Conservation (phyloP, 2,329 filamentous ascomycete genomes). For the Pseudocercospora musae region DNA sequence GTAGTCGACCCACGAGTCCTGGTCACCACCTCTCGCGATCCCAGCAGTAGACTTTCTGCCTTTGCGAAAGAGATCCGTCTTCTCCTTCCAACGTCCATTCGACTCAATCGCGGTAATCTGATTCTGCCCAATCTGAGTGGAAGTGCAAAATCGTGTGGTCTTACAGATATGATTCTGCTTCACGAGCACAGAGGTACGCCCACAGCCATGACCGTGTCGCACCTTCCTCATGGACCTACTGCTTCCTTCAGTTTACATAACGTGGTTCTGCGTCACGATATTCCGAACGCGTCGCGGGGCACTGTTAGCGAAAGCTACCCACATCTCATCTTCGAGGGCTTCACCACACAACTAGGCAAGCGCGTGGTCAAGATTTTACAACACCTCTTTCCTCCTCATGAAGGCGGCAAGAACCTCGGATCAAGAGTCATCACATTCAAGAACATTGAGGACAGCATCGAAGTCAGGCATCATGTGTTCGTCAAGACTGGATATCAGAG, state of each 20-base stretch:
- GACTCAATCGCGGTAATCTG: constrained; percentile 87
- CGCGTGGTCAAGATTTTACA: constrained; percentile 87
- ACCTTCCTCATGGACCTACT: constrained; percentile 85
- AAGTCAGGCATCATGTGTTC: constrained; percentile 91
- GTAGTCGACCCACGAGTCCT: constrained; percentile 85
- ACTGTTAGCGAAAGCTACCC: constrained; percentile 92
- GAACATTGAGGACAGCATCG: constrained; percentile 82
- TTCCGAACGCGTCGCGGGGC: constrained; percentile 80
- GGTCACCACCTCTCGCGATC: constrained; percentile 86
- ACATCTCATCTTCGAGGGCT: constrained; percentile 93
- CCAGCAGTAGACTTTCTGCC: constrained; percentile 76
- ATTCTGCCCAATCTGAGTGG: constrained; percentile 80
- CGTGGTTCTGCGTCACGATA: constrained; percentile 86
- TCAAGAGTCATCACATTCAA: constrained; percentile 90
- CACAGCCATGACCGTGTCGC: constrained; percentile 81
- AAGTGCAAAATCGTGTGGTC: constrained; percentile 73
- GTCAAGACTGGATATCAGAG: constrained; percentile 88
- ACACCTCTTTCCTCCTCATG: constrained; percentile 88
- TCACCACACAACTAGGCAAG: constrained; percentile 74
- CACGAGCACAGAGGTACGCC: constrained; percentile 93
- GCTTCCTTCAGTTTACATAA: constrained; percentile 88
- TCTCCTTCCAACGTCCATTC: constrained; percentile 77
- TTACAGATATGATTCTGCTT: constrained; percentile 81
- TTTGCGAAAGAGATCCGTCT: constrained; percentile 92
- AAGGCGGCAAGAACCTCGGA: constrained; percentile 76